phyloP scores from a whole-genome alignment of 306 rosid genomes.

The Trifolium pratense region DNA sequence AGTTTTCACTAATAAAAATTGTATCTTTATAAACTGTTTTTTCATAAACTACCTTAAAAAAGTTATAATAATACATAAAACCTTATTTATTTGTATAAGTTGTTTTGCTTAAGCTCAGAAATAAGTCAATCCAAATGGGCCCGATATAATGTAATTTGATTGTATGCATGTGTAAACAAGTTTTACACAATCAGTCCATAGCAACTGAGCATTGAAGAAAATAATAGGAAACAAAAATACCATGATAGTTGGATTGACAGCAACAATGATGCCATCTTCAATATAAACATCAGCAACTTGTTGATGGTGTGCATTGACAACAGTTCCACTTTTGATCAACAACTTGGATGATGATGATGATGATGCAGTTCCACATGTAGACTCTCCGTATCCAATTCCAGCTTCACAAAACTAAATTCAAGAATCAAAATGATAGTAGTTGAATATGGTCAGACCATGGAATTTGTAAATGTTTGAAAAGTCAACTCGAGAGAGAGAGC shows the following conservation, averaged over 20 bases:
- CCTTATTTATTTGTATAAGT: too few species aligned
- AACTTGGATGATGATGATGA: conserved; percentile 51
- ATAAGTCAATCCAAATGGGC: too few species aligned
- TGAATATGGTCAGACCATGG: background rate
- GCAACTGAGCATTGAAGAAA: background rate
- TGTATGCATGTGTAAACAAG: too few species aligned
- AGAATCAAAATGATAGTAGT: background rate
- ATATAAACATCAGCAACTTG: conserved; percentile 89
- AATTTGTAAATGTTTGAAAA: background rate
- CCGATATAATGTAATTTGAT: too few species aligned
- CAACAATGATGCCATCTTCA: conserved; percentile 73
- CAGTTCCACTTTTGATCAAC: conserved; percentile 80
- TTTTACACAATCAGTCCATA: too few species aligned
- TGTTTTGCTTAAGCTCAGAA: too few species aligned
- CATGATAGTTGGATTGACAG: conserved; percentile 70
- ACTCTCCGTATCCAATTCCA: conserved; percentile 58
- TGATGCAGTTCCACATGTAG: conserved; percentile 54
- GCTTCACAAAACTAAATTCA: conserved; percentile 72
- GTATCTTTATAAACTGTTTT: too few species aligned
- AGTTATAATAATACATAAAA: too few species aligned
- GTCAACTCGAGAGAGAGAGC: too few species aligned
- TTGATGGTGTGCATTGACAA: conserved; percentile 79
- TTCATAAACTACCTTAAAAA: too few species aligned
- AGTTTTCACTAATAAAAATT: too few species aligned
- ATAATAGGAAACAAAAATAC: conserved; percentile 33